Conservation (phyloP, 2,329 filamentous ascomycete species). For the Pseudogymnoascus verrucosus region DNA sequence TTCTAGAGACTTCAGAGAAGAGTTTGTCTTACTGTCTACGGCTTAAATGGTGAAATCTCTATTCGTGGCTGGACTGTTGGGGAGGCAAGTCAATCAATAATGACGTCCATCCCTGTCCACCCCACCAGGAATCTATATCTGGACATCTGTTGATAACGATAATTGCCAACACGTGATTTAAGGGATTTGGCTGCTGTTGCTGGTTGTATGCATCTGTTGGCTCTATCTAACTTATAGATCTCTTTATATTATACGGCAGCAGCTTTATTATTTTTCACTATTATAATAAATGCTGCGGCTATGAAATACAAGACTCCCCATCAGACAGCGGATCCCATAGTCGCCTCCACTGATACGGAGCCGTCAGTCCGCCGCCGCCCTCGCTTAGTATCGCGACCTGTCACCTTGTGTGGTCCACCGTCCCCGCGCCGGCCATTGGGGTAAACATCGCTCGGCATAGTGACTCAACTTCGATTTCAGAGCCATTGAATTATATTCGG, state of each 20-base stretch:
- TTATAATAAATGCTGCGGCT: not conserved
- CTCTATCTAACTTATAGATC: not conserved
- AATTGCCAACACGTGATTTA: not conserved
- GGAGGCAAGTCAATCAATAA: conserved; percentile 7
- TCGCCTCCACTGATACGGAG: not conserved
- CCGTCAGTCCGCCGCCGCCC: not conserved
- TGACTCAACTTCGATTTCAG: conserved; percentile 2
- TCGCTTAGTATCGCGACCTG: not conserved
- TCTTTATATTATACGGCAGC: not conserved
- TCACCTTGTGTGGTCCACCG: conserved; percentile 2
- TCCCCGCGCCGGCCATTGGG: not conserved
- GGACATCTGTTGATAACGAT: conserved; percentile 2
- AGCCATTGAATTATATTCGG: not conserved
- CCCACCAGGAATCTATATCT: conserved; percentile 6
- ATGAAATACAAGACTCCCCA: not conserved
- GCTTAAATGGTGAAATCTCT: conserved; percentile 8
- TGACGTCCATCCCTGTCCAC: conserved; percentile 7
- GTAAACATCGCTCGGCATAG: not conserved
- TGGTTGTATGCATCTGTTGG: not conserved
- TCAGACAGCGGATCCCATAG: not conserved
- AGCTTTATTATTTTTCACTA: not conserved
- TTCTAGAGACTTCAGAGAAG: not conserved
- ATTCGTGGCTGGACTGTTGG: conserved; percentile 2
- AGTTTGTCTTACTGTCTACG: not conserved
- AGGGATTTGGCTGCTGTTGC: not conserved